These are phyloP conservation scores for Mortierella alpina DNA, from an alignment of 192 early-diverging fungal genomes.

Conservation along the genomic window DNA sequence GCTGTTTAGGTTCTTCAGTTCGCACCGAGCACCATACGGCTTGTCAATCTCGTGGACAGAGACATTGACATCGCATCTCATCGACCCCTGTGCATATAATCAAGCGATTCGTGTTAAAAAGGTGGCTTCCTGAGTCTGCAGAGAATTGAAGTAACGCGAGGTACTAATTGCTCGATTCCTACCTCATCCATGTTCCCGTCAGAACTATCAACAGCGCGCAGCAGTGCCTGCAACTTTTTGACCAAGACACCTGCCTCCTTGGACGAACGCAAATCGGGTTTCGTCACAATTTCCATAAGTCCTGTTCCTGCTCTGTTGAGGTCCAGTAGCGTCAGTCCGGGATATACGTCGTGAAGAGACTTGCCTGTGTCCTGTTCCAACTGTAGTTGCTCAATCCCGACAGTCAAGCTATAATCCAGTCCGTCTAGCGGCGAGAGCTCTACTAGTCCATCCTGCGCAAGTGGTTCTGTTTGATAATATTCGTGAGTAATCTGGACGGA, in stretches of 20 bases:
- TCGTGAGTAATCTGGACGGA: too few species aligned
- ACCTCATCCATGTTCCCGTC: conserved; percentile 89
- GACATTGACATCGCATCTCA: conserved; percentile 94
- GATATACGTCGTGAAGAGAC: conserved; percentile 70
- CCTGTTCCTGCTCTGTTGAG: conserved; percentile 89
- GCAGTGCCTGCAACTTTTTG: conserved; percentile 79
- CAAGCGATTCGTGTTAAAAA: neutral
- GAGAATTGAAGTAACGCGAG: too few species aligned
- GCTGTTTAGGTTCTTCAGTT: conserved; percentile 86
- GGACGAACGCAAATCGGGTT: conserved; percentile 82
- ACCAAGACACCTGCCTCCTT: conserved; percentile 80
- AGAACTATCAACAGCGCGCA: conserved; percentile 78
- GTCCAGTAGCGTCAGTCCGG: conserved; percentile 78
- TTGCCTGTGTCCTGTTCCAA: conserved; percentile 96
- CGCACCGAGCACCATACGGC: conserved; percentile 74
- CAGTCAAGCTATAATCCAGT: conserved; percentile 54
- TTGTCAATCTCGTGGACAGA: conserved; percentile 73
- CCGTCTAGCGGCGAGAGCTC: conserved; percentile 70
- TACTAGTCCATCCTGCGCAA: conserved; percentile 80
- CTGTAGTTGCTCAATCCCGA: conserved; percentile 88
- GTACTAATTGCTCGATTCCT: neutral
- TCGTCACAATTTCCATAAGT: conserved; percentile 92
- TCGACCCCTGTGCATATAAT: conserved; percentile 68
- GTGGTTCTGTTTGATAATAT: conserved; percentile 63
- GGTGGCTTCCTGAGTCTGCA: neutral